These are phyloP conservation scores for Coemansia javaensis DNA, from an alignment of 192 early-diverging fungal species.

Conservation along the genomic window DNA sequence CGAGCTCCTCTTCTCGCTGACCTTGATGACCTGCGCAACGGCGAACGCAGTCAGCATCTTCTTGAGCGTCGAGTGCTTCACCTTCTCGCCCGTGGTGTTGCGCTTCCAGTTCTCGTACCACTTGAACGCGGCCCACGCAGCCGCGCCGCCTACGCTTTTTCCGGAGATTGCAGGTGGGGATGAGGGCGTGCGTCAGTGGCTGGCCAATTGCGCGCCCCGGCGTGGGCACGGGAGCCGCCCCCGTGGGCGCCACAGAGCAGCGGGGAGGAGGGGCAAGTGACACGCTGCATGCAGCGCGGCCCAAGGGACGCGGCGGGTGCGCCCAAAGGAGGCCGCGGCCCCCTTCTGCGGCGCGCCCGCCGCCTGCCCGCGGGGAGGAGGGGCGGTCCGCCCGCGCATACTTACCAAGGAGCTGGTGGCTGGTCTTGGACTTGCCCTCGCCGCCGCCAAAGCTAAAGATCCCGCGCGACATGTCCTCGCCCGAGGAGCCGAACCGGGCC, in stretches of 20 bases:
- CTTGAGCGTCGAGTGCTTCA: constrained; percentile 39
- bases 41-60: constrained; percentile 46
- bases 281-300: too few relatives aligned
- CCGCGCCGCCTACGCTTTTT: constrained; percentile 41
- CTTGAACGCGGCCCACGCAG: constrained; percentile 48
- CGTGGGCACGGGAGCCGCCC: too few relatives aligned
- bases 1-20: constrained; percentile 41
- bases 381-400: background rate
- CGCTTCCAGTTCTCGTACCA: constrained; percentile 46
- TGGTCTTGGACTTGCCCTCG: constrained; percentile 37
- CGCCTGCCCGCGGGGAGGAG: background rate
- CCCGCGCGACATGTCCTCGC: constrained; percentile 24
- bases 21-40: constrained; percentile 44
- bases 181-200: too few relatives aligned
- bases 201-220: too few relatives aligned
- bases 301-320: too few relatives aligned
- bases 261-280: too few relatives aligned
- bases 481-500: constrained; percentile 7
- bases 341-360: too few relatives aligned
- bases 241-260: too few relatives aligned
- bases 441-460: constrained; percentile 34
- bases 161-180: too few relatives aligned
- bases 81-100: constrained; percentile 41
- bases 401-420: constrained; percentile 52
- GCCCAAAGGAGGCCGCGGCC: too few relatives aligned